Base-by-base conservation (phyloP, 768 basidiomycete species). In the Auricularia heimuer region DNA sequence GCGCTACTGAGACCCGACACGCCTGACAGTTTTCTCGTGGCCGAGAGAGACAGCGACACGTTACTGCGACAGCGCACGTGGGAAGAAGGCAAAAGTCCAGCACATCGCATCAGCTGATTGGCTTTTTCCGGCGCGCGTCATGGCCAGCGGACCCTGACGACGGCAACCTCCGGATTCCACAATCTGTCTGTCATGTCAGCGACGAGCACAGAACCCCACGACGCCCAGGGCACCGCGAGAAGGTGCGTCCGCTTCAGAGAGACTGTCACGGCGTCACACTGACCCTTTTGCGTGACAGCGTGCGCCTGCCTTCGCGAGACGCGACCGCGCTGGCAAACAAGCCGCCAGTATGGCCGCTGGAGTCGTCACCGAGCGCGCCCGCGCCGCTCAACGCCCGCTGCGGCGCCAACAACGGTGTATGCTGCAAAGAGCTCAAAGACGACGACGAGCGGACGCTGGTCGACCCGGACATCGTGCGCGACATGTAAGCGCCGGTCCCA, bases 371-470 rank as follows among this genome's bases (percentile, higher is more conserved):
- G 34, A 62, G n/a, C 54, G 60, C 45, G 4, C 24, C 36, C 29
- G 68, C 66, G 4, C 68, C 68, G 11, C 54, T 69, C 18, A 54
- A 68, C 34, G 65, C 63, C 24, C 58, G 62, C 44, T 51, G 56
- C 34, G 56, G 56, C 29, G 56, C 56, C 29, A 35, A 60, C 29
- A 35, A 82, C 62, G 90, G 88, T 8, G 75, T 94, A 3, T 96
- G 94, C 76, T 97, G 94, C 79, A 89, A 92, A 71, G 91, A 94
- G 63, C 84, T 96, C 65, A 92, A 85, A 71, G 84, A 78, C 62
- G 83, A 86, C 14, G 90, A 93, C 61, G 87, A 93, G 65, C 83
- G 93, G 33, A 88, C 83, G 0, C 82, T 97, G 45, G 78, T 96
- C 42, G 85, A 96, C 72, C 94, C 94, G 0, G 93, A 95, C 67